Evolutionary conservation across 2,329 filamentous ascomycete species (phyloP), one percentile per base, ranked within the genome.

Genomic region (Exophiala aquamarina): DNA sequence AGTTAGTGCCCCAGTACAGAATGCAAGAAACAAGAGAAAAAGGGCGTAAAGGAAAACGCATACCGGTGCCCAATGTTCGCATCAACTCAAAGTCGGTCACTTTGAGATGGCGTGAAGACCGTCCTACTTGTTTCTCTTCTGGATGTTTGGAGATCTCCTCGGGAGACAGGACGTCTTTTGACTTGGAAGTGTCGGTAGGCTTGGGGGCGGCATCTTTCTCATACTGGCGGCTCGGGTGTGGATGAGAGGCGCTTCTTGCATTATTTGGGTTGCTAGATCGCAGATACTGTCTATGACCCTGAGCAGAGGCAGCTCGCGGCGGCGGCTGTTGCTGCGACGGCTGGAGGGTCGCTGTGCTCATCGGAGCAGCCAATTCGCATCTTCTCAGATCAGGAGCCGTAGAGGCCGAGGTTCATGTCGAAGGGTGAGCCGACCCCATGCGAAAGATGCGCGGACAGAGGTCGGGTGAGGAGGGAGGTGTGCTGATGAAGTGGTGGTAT

Each of bases 11-110:
- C n/a, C n/a, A 31, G 34, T 28, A 33, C 14, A 13, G 15, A 31
- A 43, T 26, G 37, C 14, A 42, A 50, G 32, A 48, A 55, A 9
- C 28, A 31, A n/a, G 9, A 9, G 9, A 31, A 31, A 9, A 9
- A n/a, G 9, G 9, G n/a, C n/a, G 28, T 31, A n/a, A 42, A 18
- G 33, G 47, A 46, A 14, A 15, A 20, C 15, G 44, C 58, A 47
- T 56, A 75, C 73, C 73, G 18, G 73, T 76, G 18, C 73, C 73
- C 37, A 76, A 62, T 6, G 73, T 76, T 54, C 72, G 72, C 41
- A 76, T 56, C 46, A 76, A 60, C 29, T 68, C 61, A 54, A 76
- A 76, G 50, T 76, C 72, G 37, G 61, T 60, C 28, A 75, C 51
- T 17, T 59, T 65, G 44, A 76, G 51, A 21, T 57, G 63, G 34